phyloP scores from a whole-genome alignment of 225 moss, liverwort and hornwort genomes.

The Ulota crispa region DNA sequence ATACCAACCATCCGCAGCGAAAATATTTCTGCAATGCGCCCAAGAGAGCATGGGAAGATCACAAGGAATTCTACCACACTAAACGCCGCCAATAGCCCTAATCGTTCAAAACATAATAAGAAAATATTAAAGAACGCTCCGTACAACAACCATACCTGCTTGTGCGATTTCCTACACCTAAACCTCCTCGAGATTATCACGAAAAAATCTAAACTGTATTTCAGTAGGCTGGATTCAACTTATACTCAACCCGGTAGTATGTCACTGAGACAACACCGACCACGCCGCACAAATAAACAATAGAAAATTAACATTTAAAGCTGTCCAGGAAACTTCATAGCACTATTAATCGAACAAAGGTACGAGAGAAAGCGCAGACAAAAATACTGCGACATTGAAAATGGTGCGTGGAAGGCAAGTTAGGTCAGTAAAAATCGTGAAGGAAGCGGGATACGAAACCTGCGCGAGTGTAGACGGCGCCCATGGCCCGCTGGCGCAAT shows the following conservation, averaged over 20 bases:
- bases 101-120: neutral
- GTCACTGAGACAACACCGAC: neutral
- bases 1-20: neutral
- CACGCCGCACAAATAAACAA: neutral
- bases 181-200: no score
- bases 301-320: neutral
- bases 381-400: no score
- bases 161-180: neutral
- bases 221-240: neutral
- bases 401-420: neutral
- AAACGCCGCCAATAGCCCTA: neutral
- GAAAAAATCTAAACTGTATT: neutral
- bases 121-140: neutral
- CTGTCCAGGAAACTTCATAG: neutral
- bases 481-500: slow-evolving; percentile 30
- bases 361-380: neutral
- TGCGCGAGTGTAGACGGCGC: slow-evolving; percentile 23
- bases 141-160: neutral
- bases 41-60: neutral
- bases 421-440: neutral
- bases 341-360: neutral
- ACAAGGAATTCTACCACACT: fast-evolving
- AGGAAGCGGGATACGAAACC: neutral
- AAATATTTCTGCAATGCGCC: neutral
- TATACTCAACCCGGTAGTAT: neutral